Percentiles rank a stretch among this genome's conserved stretches.
phyloP scores from a whole-genome alignment of 2,329 filamentous ascomycete genomes.

The Coniochaeta sp. region DNA sequence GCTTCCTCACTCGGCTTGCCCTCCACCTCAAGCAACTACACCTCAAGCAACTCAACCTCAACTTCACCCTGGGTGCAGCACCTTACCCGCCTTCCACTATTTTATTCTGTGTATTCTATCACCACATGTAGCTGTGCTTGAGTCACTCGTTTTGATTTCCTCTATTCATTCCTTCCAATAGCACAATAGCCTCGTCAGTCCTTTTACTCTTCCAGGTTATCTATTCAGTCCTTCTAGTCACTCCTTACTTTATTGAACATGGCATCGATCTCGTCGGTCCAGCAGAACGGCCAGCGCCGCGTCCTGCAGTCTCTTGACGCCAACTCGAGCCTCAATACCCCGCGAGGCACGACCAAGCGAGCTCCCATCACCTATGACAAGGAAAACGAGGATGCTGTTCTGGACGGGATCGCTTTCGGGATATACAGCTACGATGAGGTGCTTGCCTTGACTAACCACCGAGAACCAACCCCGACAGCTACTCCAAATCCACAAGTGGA shows the following conservation, averaged over 20 bases:
- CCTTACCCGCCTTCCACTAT: neutral
- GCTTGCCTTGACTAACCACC: conserved; percentile 11
- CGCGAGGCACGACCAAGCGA: conserved; percentile 6
- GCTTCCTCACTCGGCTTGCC: neutral
- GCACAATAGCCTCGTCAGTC: neutral
- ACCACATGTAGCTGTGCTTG: neutral
- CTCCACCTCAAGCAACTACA: neutral
- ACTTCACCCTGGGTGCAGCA: too few species aligned
- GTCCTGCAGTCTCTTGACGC: conserved; percentile 10
- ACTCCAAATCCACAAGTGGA: neutral
- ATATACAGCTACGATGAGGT: conserved; percentile 13
- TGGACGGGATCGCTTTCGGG: conserved; percentile 9
- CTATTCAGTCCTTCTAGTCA: neutral
- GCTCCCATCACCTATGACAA: conserved; percentile 12
- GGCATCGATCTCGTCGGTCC: neutral
- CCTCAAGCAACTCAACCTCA: neutral
- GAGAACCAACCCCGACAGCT: conserved; percentile 5
- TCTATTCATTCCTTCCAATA: neutral
- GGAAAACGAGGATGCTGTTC: conserved; percentile 12
- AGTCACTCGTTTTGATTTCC: neutral
- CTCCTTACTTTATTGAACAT: neutral
- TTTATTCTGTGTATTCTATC: neutral
- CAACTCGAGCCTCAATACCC: conserved; percentile 9
- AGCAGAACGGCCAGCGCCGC: conserved; percentile 7
- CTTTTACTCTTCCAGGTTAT: too few species aligned